A percentile compares a stretch with the other conserved stretches of the same genome.
Conservation (phyloP, 2,329 filamentous ascomycete species). For the Hypoxylon sp. region DNA sequence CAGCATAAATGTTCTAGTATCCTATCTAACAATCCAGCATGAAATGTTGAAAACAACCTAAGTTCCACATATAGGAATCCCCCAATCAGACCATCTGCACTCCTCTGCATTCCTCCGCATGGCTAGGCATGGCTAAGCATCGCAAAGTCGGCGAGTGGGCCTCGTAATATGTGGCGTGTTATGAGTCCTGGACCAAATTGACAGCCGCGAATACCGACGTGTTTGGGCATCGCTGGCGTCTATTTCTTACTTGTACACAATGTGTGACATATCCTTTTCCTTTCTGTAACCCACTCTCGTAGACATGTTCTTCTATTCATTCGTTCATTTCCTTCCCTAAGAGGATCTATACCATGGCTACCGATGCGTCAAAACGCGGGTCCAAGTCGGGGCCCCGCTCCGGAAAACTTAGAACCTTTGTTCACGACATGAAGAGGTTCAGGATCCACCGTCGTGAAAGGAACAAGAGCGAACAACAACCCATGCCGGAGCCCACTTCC, state of each 20-base stretch:
- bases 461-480: constrained; percentile 38
- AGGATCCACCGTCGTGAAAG: constrained; percentile 44
- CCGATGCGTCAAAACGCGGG: constrained; percentile 36
- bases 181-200: constrained; percentile 28
- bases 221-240: constrained; percentile 34
- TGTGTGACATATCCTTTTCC: constrained; percentile 23
- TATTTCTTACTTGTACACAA: constrained; percentile 40
- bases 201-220: constrained; percentile 32
- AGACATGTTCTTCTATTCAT: constrained; percentile 34
- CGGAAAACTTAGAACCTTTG: constrained; percentile 49
- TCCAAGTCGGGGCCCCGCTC: constrained; percentile 45
- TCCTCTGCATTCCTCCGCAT: constrained; percentile 27
- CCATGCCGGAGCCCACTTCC: constrained; percentile 25
- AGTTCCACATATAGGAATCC: constrained; percentile 42
- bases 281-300: constrained; percentile 18
- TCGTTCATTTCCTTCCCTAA: constrained; percentile 24
- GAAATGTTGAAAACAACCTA: constrained; percentile 21
- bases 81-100: constrained; percentile 39
- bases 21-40: constrained; percentile 28
- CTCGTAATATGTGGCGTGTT: constrained; percentile 44
- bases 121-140: constrained; percentile 23
- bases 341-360: constrained; percentile 39
- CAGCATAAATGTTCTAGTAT: constrained; percentile 18
- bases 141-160: constrained; percentile 25
- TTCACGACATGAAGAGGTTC: constrained; percentile 50